phyloP scores from a whole-genome alignment of 148 eudicot genomes.

The Polygonum aviculare region DNA sequence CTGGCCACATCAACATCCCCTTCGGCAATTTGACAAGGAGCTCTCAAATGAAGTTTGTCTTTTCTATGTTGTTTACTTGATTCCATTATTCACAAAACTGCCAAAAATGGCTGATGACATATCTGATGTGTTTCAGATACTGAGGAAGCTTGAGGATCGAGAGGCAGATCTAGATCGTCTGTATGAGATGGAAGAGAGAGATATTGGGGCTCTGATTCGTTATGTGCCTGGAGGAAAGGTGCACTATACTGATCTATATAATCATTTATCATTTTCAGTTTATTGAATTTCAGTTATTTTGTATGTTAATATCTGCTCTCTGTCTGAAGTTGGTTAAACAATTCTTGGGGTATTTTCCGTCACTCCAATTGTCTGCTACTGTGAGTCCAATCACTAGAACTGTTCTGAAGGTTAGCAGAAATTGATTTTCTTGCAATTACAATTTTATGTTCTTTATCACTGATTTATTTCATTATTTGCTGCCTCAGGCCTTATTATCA shows the following conservation, averaged over 20 bases:
- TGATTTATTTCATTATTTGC: not conserved
- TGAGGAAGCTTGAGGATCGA: conserved; percentile 94
- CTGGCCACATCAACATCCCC: conserved; percentile 99
- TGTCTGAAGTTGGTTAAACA: conserved; percentile 74
- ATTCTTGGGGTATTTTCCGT: conserved; percentile 69
- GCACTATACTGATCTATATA: not conserved
- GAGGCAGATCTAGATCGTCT: conserved; percentile 81
- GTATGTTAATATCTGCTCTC: conserved; percentile 12
- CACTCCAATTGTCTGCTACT: conserved; percentile 77
- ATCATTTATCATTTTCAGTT: not conserved
- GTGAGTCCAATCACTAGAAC: conserved; percentile 99
- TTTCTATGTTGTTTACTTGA: not conserved
- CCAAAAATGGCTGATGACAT: not conserved
- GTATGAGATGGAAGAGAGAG: conserved; percentile 91
- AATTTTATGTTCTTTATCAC: not conserved
- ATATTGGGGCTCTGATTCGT: conserved; percentile 87
- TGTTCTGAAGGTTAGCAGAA: conserved; percentile 53
- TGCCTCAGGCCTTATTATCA: not conserved
- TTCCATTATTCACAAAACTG: not conserved
- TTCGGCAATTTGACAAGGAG: conserved; percentile 89
- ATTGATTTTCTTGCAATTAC: not conserved
- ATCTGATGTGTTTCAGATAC: conserved; percentile 38
- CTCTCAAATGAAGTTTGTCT: conserved; percentile 67
- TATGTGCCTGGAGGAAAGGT: conserved; percentile 95
- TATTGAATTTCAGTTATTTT: not conserved